These are phyloP conservation scores for Pseudodiploospora longispora DNA, from an alignment of 2,329 filamentous ascomycete genomes.

Conservation along the genomic window DNA sequence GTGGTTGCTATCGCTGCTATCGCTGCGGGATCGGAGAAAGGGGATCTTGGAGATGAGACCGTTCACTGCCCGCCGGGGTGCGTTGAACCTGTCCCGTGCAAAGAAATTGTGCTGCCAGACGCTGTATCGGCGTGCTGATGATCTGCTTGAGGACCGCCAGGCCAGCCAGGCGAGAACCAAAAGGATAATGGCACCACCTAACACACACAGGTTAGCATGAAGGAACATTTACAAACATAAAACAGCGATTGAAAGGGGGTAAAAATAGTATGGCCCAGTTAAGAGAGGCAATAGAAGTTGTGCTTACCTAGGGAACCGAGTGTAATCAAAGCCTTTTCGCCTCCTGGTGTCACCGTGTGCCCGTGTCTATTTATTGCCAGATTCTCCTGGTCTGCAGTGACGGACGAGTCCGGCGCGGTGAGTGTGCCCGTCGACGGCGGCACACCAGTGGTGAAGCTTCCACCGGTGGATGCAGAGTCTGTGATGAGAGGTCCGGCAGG, in stretches of 20 bases:
- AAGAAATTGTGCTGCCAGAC: slow-evolving; percentile 1
- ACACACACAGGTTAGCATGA: not conserved
- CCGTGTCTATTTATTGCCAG: too few species aligned
- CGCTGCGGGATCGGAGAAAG: slow-evolving; percentile 25
- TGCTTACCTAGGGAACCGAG: slow-evolving; percentile 4
- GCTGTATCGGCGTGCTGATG: slow-evolving; percentile 3
- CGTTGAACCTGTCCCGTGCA: not conserved
- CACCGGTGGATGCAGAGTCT: too few species aligned
- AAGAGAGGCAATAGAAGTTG: too few species aligned
- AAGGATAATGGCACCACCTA: slow-evolving; percentile 36
- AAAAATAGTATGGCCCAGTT: too few species aligned
- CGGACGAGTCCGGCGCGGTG: too few species aligned
- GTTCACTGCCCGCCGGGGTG: not conserved
- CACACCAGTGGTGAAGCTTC: too few species aligned
- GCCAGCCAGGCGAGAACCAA: slow-evolving; percentile 38
- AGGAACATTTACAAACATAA: slow-evolving; percentile 10
- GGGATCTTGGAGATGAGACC: slow-evolving; percentile 17
- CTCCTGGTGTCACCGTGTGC: not conserved
- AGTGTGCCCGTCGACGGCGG: too few species aligned
- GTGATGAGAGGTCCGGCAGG: too few species aligned
- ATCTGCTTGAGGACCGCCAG: slow-evolving; percentile 23
- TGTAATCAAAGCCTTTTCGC: slow-evolving; percentile 14
- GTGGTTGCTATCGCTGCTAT: slow-evolving; percentile 11
- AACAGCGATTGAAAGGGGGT: too few species aligned
- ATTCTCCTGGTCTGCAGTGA: too few species aligned